A percentile compares a stretch with the other conserved stretches of the same genome.
phyloP scores from a whole-genome alignment of 306 rosid species.

The Morella rubra region DNA sequence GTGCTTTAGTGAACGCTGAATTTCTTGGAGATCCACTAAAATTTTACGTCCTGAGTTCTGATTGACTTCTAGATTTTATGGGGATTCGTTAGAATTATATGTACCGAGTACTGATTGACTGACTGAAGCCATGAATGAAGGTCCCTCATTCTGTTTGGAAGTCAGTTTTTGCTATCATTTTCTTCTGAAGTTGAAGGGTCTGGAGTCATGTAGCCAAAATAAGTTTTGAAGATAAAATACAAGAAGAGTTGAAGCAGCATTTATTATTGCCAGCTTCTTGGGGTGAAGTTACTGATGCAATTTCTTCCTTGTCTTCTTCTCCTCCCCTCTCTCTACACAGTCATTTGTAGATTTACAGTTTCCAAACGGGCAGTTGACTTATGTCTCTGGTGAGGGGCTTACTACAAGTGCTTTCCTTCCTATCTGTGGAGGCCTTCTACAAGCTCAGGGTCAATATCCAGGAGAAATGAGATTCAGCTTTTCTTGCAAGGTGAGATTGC shows the following conservation, averaged over 20 bases:
- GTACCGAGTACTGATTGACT: neutral
- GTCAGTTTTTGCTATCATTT: neutral
- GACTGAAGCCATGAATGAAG: neutral
- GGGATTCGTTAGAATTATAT: neutral
- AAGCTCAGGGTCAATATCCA: constrained; percentile 98
- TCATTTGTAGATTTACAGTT: constrained; percentile 97
- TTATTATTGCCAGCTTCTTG: constrained; percentile 12
- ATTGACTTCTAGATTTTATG: neutral
- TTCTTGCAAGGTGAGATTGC: constrained; percentile 80
- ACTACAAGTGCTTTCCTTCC: constrained; percentile 88
- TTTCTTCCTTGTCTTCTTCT: neutral
- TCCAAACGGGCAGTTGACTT: constrained; percentile 94
- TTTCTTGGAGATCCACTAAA: neutral
- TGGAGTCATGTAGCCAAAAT: too few relatives aligned
- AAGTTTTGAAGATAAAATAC: too few relatives aligned
- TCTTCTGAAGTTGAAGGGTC: neutral
- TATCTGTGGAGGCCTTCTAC: constrained; percentile 90
- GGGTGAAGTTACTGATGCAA: constrained; percentile 15
- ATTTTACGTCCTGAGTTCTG: neutral
- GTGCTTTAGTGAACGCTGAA: neutral
- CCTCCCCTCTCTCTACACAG: constrained; percentile 39
- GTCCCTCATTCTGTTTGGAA: neutral
- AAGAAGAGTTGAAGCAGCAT: neutral
- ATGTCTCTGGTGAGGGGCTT: constrained; percentile 92
- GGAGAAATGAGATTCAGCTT: constrained; percentile 98